These are phyloP conservation scores for Talaromyces sp. DNA, from an alignment of 2,329 filamentous ascomycete species.

Conservation along the genomic window DNA sequence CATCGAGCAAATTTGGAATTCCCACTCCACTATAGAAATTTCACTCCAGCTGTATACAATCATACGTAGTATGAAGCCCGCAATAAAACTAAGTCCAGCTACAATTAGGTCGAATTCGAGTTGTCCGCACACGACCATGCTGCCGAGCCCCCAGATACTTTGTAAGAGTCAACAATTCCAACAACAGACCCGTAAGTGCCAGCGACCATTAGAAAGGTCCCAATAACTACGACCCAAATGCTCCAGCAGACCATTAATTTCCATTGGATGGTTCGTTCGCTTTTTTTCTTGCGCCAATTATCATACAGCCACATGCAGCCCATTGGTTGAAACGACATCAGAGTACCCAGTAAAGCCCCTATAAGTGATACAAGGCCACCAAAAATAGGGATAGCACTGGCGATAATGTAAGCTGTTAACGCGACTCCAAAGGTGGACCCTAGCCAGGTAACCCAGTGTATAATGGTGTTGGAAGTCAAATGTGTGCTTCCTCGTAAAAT, in stretches of 20 bases:
- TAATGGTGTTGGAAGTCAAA: slow-evolving; percentile 13
- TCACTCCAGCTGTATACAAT: background rate
- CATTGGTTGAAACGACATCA: slow-evolving; percentile 23
- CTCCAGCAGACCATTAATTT: background rate
- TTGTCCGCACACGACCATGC: slow-evolving; percentile 43
- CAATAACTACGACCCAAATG: slow-evolving; percentile 30
- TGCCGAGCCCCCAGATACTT: slow-evolving; percentile 26
- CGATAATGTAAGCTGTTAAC: slow-evolving; percentile 16
- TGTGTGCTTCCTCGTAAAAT: slow-evolving; percentile 14
- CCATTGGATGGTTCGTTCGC: slow-evolving; percentile 4
- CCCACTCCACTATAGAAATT: background rate
- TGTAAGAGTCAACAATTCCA: slow-evolving; percentile 33
- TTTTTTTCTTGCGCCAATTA: slow-evolving; percentile 27
- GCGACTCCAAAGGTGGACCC: slow-evolving; percentile 13
- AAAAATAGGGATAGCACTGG: slow-evolving; percentile 19
- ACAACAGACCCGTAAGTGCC: slow-evolving; percentile 43
- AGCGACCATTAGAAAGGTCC: slow-evolving; percentile 39
- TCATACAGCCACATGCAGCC: slow-evolving; percentile 42
- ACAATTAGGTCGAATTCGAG: slow-evolving; percentile 19
- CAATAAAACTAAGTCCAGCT: background rate
- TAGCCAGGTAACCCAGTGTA: slow-evolving; percentile 16
- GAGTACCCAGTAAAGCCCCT: slow-evolving; percentile 16
- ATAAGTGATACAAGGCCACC: slow-evolving; percentile 16
- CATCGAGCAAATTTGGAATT: background rate
- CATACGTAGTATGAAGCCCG: background rate